Evolutionary conservation across 352 stramenopile species (phyloP).

Genomic region (Paralagenidium karlingii): DNA sequence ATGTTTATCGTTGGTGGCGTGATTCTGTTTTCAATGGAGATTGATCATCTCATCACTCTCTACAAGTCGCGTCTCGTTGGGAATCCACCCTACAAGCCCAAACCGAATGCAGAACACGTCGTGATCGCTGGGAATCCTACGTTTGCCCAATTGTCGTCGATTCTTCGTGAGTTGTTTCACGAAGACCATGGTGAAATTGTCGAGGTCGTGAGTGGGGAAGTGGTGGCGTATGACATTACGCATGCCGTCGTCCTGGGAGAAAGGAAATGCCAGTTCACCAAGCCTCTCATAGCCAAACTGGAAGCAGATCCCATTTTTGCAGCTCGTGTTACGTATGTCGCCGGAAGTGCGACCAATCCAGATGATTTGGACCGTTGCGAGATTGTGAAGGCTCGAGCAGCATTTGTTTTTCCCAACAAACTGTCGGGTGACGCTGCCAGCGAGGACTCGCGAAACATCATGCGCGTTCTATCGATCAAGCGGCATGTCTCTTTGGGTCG

Average conservation of each 20-base stretch:
- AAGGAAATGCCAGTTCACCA: constrained; percentile 53
- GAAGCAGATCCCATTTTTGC: constrained; percentile 72
- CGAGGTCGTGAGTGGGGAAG: neutral
- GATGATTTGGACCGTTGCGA: constrained; percentile 64
- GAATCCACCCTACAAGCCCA: constrained; percentile 62
- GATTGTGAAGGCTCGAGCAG: constrained; percentile 35
- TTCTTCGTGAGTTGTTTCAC: constrained; percentile 81
- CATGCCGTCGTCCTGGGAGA: constrained; percentile 64
- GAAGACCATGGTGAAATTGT: constrained; percentile 52
- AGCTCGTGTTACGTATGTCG: constrained; percentile 66
- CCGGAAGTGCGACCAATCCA: constrained; percentile 46
- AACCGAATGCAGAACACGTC: constrained; percentile 52
- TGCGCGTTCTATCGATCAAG: constrained; percentile 59
- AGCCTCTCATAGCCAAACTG: constrained; percentile 51
- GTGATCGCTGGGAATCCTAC: constrained; percentile 77
- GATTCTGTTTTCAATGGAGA: constrained; percentile 82
- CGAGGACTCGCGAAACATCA: constrained; percentile 79
- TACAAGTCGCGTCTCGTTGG: constrained; percentile 73
- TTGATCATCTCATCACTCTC: constrained; percentile 77
- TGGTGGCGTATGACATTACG: neutral
- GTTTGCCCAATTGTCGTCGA: constrained; percentile 68
- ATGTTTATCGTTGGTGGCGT: constrained; percentile 84
- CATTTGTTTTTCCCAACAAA: constrained; percentile 81
- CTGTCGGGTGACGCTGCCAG: constrained; percentile 48
- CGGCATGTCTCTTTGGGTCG: constrained; percentile 13